Base-by-base conservation (phyloP, 805 yeast species). In the Pichia phayaonensis region DNA sequence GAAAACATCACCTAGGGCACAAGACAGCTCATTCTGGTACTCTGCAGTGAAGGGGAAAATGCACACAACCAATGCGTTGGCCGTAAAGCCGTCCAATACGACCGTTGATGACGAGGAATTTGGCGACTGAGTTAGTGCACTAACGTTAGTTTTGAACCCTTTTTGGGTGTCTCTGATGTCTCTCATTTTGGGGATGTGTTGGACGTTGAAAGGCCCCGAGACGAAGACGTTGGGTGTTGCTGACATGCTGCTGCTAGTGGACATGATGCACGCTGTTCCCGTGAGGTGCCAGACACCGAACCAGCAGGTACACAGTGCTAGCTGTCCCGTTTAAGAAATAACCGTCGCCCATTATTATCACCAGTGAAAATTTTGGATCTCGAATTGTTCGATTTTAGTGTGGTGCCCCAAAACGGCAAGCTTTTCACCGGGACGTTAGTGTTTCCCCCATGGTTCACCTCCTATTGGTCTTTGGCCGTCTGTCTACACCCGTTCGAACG, bases 401-500 rank as follows among this genome's bases (percentile, higher is more conserved):
- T n/a, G n/a, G n/a, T n/a, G n/a, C n/a, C n/a, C n/a, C n/a, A n/a
- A n/a, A n/a, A n/a, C n/a, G n/a, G n/a, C n/a, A n/a, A n/a, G n/a
- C n/a, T n/a, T n/a, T n/a, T n/a, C n/a, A n/a, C n/a, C n/a, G n/a
- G n/a, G n/a, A n/a, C n/a, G n/a, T n/a, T n/a, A n/a, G n/a, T n/a
- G n/a, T n/a, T n/a, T n/a, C n/a, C n/a, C n/a, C n/a, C n/a, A n/a
- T n/a, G n/a, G n/a, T n/a, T n/a, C n/a, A n/a, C n/a, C n/a, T 18
- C 23, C 20, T 39, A 20, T 20, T 18, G 23, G 20, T 20, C 18
- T 39, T 18, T 6, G 4, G 10, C 13, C 29, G n/a, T n/a, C n/a
- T n/a, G n/a, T 12, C 36, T 38, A 50, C n/a, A 50, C 53, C 2
- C 47, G 39, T 38, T 84, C 86, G 65, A 90, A 90, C 2, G 83